Evolutionary conservation across 2,329 filamentous ascomycete species (phyloP).

Genomic region (Scedosporium minutisporum): DNA sequence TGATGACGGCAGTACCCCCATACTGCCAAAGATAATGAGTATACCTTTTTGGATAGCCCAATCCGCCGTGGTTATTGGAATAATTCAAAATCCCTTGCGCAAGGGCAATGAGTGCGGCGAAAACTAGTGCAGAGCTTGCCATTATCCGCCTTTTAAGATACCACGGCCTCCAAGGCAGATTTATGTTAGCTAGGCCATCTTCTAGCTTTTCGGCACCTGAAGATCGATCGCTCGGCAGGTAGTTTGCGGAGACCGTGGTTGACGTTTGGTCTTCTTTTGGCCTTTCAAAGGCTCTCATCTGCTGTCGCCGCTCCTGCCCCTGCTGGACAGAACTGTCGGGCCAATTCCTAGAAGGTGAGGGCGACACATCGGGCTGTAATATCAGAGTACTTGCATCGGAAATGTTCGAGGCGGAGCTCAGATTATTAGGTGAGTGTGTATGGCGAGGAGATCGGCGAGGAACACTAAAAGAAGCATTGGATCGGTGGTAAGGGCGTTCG

Average conservation of each 20-base stretch:
- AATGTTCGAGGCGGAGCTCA: not conserved
- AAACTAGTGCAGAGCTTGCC: conserved; percentile 18
- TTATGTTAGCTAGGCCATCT: conserved; percentile 16
- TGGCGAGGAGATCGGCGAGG: conserved; percentile 11
- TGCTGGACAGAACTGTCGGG: not conserved
- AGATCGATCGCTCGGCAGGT: not conserved
- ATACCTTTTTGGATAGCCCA: conserved; percentile 15
- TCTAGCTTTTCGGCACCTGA: conserved; percentile 16
- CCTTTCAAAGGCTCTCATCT: not conserved
- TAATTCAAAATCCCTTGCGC: conserved; percentile 21
- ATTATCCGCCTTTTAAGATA: conserved; percentile 24
- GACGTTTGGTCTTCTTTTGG: not conserved
- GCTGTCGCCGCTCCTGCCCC: not conserved
- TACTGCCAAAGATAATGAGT: conserved; percentile 28
- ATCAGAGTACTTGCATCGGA: not conserved
- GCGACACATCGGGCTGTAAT: not conserved
- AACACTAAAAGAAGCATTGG: conserved; percentile 14
- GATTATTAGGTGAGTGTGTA: not conserved
- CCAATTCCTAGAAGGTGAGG: not conserved
- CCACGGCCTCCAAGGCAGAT: conserved; percentile 24
- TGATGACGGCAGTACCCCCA: conserved; percentile 22
- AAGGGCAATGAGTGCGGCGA: conserved; percentile 18
- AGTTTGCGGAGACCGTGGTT: not conserved
- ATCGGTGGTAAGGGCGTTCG: conserved; percentile 14
- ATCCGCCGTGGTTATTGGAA: conserved; percentile 20